Base-by-base conservation (phyloP, 805 yeast genomes). In the Wickerhamiella lipophila region DNA sequence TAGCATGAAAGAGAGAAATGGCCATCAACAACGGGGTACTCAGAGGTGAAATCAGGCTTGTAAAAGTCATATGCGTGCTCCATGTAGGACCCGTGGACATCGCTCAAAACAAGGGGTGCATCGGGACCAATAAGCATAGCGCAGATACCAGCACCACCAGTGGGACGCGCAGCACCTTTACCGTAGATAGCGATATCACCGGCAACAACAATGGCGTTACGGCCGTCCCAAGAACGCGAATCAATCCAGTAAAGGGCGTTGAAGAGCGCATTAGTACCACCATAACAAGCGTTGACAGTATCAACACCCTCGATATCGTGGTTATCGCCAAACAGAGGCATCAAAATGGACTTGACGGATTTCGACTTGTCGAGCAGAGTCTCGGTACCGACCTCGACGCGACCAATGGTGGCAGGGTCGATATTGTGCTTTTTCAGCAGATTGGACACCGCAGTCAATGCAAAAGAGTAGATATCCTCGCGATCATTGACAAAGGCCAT, bases 111-210 rank as follows among this genome's bases (percentile, higher is more conserved):
- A 57, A 92, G 75, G 56, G 98, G 98, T 36, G 98, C 96, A 64
- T 92, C 95, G 47, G 97, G 95, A 46, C 98, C 98, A 60, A 92
- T 84, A 65, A 83, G 78, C 64, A 92, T 60, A 40, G 98, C 98
- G 52, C 89, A 94, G 43, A 94, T 75, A 65, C 98, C 98, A 49
- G 94, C 96, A 72, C 98, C 98, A 67, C 98, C 98, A 48, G 98
- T 92, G 63, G 98, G 98, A 75, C 98, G 82, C 50, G 98, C 98
- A 34, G 94, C 82, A 65, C 98, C 98, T 71, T 88, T 78, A 60
- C 88, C 87, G 69, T 92, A 92, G 58, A 92, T 81, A 63, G 98
- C 98, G 67, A 92, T 92, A 69, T 92, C 98, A 68, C 96, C 97
- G 64, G 92, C 80, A 19, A 89, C 95, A 50, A 89, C 98, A 60